Evolutionary conservation across 441 rosid genomes (phyloP), one percentile per base, ranked within the genome.

Genomic region (Corymbia citriodora): DNA sequence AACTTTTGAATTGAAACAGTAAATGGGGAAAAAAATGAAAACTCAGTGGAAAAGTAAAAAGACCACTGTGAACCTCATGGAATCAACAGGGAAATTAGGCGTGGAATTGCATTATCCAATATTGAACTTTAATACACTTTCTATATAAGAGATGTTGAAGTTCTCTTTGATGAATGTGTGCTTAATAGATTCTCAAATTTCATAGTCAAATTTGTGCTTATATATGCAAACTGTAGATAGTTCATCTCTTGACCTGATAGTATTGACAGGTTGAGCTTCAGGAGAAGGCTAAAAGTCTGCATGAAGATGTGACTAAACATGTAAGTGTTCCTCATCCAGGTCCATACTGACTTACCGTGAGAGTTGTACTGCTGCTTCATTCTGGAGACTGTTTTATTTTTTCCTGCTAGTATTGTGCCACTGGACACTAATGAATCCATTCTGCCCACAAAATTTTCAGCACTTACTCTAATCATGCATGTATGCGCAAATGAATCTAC

Each of bases 221-320:
- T n/a, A 54, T 55, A 36, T 87, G 27, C 61, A 36, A 40, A 79
- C 17, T 0, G n/a, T 74, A 21, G 29, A 40, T 50, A 10, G 40
- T 61, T 86, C 53, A 31, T 48, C 40, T 40, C 19, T 89, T 86
- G 87, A 65, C 72, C 85, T 74, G 54, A 54, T 85, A 57, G 48
- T 88, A 89, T 87, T 92, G 91, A 87, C 95, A 95, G 96, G 92
- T 68, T 91, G 95, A 94, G 61, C 92, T 95, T 89, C 88, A 55
- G 89, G 92, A 94, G 90, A 95, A 94, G 92, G 96, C 94, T 18
- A 90, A 79, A 87, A 89, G 82, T 92, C 93, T 95, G 59, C 96
- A 95, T 72, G 94, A 93, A 91, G 94, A 93, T 90, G 92, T 94
- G 88, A 95, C 93, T n/a, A 94, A 92, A 89, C 93, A 94, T 88